Evolutionary conservation across 2,329 filamentous ascomycete species (phyloP).

Genomic region (Fusarium mexicanum): DNA sequence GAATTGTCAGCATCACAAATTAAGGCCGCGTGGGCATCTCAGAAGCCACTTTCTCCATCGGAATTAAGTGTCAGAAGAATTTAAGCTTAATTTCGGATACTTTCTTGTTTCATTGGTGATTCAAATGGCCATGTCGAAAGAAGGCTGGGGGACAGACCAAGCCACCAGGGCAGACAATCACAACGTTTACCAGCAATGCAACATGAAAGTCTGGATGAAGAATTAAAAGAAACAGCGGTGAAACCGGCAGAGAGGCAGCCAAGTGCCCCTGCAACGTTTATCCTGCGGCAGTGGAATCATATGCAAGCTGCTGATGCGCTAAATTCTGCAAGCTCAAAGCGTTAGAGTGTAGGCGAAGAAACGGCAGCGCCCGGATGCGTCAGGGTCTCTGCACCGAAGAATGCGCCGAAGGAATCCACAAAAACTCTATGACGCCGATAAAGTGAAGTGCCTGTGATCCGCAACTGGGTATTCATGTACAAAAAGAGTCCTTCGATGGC

Average conservation of each 20-base stretch:
- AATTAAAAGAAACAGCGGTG: not conserved
- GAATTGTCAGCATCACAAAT: slow-evolving; percentile 14
- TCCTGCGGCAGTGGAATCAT: not conserved
- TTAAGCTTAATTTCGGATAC: not conserved
- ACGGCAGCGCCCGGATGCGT: not conserved
- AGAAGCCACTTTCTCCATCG: not conserved
- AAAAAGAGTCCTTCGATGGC: not conserved
- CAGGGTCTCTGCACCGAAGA: slow-evolving; percentile 13
- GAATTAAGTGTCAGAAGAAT: not conserved
- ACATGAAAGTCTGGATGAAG: not conserved
- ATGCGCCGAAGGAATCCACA: slow-evolving; percentile 4
- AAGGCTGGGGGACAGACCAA: not conserved
- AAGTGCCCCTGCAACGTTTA: not conserved
- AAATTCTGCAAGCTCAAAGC: not conserved
- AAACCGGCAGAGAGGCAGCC: not conserved
- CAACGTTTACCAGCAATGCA: not conserved
- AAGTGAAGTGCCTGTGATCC: not conserved
- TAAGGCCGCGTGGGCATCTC: not conserved
- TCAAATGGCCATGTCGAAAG: not conserved
- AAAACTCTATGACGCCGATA: slow-evolving; percentile 9
- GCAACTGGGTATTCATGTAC: not conserved
- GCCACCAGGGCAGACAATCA: not conserved
- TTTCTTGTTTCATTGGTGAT: not conserved
- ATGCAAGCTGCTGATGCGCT: not conserved
- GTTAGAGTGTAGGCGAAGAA: not conserved